Conservation (phyloP, 2,329 filamentous ascomycete species). For the Alternaria longipes region DNA sequence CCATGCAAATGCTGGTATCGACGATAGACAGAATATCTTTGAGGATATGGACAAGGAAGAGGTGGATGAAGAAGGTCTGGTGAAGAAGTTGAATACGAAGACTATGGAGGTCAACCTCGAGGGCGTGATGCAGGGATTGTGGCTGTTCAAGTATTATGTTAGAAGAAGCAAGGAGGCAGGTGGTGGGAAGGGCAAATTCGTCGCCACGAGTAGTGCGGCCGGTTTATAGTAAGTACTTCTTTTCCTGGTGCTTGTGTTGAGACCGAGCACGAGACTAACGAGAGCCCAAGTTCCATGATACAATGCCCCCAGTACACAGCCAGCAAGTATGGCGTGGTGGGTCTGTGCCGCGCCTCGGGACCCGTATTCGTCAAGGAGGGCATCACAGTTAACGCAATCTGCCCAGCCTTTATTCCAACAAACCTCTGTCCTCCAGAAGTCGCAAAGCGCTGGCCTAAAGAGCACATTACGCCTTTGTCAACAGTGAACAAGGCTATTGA, state of each 20-base stretch:
- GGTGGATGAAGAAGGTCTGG: slow-evolving; percentile 47
- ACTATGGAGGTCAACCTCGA: slow-evolving; percentile 54
- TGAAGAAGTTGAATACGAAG: slow-evolving; percentile 51
- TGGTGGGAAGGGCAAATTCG: slow-evolving; percentile 50
- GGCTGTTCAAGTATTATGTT: slow-evolving; percentile 56
- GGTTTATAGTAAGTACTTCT: slow-evolving; percentile 48
- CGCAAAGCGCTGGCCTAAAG: slow-evolving; percentile 48
- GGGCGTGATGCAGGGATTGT: slow-evolving; percentile 54
- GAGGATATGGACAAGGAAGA: slow-evolving; percentile 39
- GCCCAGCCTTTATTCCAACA: slow-evolving; percentile 53
- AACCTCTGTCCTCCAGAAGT: slow-evolving; percentile 52
- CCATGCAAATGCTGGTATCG: slow-evolving; percentile 57
- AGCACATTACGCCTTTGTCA: slow-evolving; percentile 53
- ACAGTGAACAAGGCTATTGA: slow-evolving; percentile 54
- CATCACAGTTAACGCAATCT: slow-evolving; percentile 54
- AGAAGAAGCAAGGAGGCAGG: slow-evolving; percentile 48
- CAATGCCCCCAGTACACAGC: slow-evolving; percentile 55
- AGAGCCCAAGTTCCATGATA: slow-evolving; percentile 25
- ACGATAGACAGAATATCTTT: slow-evolving; percentile 52
- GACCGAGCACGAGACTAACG: not conserved
- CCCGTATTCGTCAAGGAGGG: slow-evolving; percentile 45
- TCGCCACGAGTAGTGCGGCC: slow-evolving; percentile 52
- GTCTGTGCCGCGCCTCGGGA: slow-evolving; percentile 49
- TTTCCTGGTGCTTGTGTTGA: not conserved
- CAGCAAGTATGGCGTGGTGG: slow-evolving; percentile 55